Percentiles rank a stretch among this genome's conserved stretches.
Conservation (phyloP, 805 yeast species). For the Wickerhamiella galacta region DNA sequence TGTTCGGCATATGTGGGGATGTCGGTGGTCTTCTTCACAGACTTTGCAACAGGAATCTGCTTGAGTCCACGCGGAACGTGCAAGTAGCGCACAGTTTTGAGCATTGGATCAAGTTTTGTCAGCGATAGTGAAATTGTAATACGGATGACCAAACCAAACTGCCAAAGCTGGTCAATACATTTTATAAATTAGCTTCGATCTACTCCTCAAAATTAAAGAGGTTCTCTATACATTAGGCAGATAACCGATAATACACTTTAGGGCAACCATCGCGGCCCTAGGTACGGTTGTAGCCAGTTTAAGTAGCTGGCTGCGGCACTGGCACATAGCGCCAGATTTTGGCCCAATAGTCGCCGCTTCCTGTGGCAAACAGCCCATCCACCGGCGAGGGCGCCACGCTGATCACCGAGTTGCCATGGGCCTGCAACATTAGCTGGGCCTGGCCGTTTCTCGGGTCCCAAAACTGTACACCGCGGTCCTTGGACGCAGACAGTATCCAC, state of each 20-base stretch:
- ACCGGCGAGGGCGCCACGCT: slow-evolving; percentile 82
- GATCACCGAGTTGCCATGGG: slow-evolving; percentile 90
- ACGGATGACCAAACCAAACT: background rate
- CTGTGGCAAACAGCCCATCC: slow-evolving; percentile 88
- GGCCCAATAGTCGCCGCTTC: slow-evolving; percentile 94
- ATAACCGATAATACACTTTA: no score
- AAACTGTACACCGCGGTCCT: slow-evolving; percentile 91
- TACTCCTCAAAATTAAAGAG: no score
- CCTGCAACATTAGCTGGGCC: slow-evolving; percentile 88
- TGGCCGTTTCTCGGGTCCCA: slow-evolving; percentile 91
- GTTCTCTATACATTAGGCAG: no score
- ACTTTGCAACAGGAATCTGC: background rate
- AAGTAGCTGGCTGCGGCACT: no score
- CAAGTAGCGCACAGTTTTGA: background rate
- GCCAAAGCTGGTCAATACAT: background rate
- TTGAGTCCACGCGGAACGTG: background rate
- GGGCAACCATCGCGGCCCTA: no score
- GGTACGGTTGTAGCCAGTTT: no score
- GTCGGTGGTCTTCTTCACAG: background rate
- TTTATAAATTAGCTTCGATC: no score
- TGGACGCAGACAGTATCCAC: slow-evolving; percentile 84
- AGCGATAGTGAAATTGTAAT: background rate
- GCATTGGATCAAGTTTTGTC: background rate
- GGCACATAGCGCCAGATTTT: slow-evolving; percentile 66
- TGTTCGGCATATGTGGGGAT: background rate